These are phyloP conservation scores for Adansonia digitata DNA, from an alignment of 345 rosid genomes.

Conservation along the genomic window DNA sequence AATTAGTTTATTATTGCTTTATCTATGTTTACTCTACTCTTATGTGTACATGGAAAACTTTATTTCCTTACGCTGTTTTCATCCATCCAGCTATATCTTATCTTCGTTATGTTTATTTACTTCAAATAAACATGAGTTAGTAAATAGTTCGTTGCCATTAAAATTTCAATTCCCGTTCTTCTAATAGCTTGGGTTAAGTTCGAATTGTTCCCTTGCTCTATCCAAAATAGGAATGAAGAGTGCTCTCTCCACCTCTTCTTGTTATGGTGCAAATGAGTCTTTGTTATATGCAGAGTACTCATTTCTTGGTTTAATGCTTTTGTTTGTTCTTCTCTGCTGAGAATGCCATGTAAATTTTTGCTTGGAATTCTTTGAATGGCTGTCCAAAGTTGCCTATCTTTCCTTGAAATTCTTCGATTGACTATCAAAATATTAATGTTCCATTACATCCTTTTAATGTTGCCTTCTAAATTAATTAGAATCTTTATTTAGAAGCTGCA, in stretches of 20 bases:
- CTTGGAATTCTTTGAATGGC: background rate
- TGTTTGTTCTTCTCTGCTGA: background rate
- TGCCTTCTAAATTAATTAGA: background rate
- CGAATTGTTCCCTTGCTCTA: background rate
- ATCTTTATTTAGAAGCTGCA: background rate
- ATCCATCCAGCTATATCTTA: background rate
- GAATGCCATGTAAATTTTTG: background rate
- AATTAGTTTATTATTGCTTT: background rate
- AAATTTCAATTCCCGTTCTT: background rate
- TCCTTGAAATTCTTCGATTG: background rate
- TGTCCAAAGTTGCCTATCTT: background rate
- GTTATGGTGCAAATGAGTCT: background rate
- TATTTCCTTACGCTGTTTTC: background rate
- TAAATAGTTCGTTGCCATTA: background rate
- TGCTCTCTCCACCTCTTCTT: background rate
- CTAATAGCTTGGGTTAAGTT: conserved; percentile 2
- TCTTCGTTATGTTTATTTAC: background rate
- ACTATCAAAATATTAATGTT: background rate
- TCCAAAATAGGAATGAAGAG: background rate
- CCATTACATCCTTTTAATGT: background rate
- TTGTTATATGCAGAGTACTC: background rate
- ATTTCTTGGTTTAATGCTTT: background rate
- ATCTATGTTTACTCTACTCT: background rate
- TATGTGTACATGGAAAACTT: background rate
- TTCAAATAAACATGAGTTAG: background rate